These are phyloP conservation scores for Globisporangium cederbergense DNA, from an alignment of 352 stramenopile species.

Conservation along the genomic window DNA sequence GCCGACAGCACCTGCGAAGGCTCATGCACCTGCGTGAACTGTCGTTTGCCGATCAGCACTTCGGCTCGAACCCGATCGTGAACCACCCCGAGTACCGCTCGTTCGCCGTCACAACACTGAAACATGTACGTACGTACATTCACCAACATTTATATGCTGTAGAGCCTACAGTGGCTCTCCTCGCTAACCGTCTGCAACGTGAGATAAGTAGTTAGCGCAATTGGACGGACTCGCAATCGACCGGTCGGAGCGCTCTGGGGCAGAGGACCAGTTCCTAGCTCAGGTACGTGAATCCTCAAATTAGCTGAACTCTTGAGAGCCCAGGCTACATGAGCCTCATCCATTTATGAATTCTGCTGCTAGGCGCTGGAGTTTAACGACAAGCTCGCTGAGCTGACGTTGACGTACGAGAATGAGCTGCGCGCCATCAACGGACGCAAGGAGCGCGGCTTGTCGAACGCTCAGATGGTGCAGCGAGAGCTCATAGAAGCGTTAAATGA, in stretches of 20 bases:
- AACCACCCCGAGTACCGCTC: conserved; percentile 66
- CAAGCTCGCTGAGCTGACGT: conserved; percentile 43
- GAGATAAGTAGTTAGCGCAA: conserved; percentile 26
- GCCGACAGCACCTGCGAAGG: conserved; percentile 36
- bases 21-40: conserved; percentile 57
- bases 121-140: conserved; percentile 31
- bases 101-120: conserved; percentile 63
- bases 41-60: conserved; percentile 77
- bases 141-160: no score
- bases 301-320: background rate
- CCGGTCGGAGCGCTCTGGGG: conserved; percentile 31
- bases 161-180: background rate
- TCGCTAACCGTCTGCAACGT: background rate
- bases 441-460: conserved; percentile 41
- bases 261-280: conserved; percentile 45
- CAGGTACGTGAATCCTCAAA: conserved; percentile 21
- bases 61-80: conserved; percentile 76
- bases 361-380: conserved; percentile 68
- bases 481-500: conserved; percentile 55
- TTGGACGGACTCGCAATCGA: conserved; percentile 51
- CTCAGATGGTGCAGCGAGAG: conserved; percentile 60
- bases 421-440: conserved; percentile 37
- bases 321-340: no score
- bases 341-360: background rate
- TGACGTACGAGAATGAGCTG: conserved; percentile 58